Conservation (phyloP, 495 filamentous ascomycete species). For the Penicillium roqueforti region DNA sequence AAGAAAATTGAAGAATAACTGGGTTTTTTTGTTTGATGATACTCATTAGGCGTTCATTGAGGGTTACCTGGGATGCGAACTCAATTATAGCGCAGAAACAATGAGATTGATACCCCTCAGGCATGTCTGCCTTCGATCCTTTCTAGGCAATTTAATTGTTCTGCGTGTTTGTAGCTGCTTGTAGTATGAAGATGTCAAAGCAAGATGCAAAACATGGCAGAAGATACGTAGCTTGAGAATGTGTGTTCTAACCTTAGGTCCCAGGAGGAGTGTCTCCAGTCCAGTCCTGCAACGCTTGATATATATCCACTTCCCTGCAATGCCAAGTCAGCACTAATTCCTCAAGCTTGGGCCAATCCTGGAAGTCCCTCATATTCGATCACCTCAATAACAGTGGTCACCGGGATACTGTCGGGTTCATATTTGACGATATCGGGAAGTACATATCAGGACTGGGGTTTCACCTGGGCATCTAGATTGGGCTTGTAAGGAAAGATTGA, state of each 20-base stretch:
- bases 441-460: not conserved
- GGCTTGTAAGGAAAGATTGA: not conserved
- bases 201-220: not conserved
- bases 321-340: too few species aligned
- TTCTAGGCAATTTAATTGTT: not conserved
- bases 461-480: not conserved
- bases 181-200: not conserved
- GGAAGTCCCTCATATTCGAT: not conserved
- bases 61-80: slow-evolving; percentile 3
- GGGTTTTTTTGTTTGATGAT: slow-evolving; percentile 18
- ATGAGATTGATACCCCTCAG: slow-evolving; percentile 9
- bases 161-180: not conserved
- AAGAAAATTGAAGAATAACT: slow-evolving; percentile 1
- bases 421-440: not conserved
- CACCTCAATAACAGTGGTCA: not conserved
- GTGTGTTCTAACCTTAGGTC: too few species aligned
- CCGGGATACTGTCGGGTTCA: not conserved
- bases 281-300: too few species aligned
- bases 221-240: not conserved
- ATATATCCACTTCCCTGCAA: too few species aligned
- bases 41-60: slow-evolving; percentile 25
- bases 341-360: too few species aligned
- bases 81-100: slow-evolving; percentile 1
- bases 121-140: not conserved
- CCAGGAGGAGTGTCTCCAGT: too few species aligned